Base-by-base conservation (phyloP, 805 yeast genomes). In the Myxozyma mucilagina region DNA sequence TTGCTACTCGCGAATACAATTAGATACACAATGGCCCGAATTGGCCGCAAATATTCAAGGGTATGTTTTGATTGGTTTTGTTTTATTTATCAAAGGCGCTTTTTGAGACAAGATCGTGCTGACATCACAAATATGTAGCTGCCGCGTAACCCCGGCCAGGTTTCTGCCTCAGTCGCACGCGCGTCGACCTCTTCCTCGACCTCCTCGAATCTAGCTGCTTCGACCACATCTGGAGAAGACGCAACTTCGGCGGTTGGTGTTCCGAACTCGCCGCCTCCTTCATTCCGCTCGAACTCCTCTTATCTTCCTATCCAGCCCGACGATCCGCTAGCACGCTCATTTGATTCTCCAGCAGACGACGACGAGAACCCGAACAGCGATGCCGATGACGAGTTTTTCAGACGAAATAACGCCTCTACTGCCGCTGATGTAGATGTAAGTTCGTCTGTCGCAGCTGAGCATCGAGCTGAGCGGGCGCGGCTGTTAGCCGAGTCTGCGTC, bases 321-420 rank as follows among this genome's bases (percentile, higher is more conserved):
- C 65, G 67, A 63, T 54, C 67, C 67, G 5, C 65, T 63, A 24
- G 67, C 67, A 14, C 67, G 61, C 38, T 63, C 67, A 11, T 63
- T 63, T 51, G 63, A 63, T 38, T 29, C 57, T 18, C 51, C 64
- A 16, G 60, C 48, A 16, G 66, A 61, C 53, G 65, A 61, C 39
- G 42, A 5, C 20, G 59, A 43, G 20, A 53, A 44, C 45, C 55
- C 51, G 36, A 51, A 47, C 54, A 51, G 31, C 18, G 66, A 55
- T 20, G 54, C 35, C 45, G 62, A 57, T 18, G 66, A 62, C 41
- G 61, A 61, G 50, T 58, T 50, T 49, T 53, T 48, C 43, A 45
- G 48, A 16, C 36, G 63, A 16, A 44, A 52, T 7, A 11, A 13
- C n/a, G 11, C 50, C 20, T 11, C 47, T 7, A 16, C 57, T 1